Base-by-base conservation (phyloP, 1,139 yeast genomes). In the Kodamaea alishanica region DNA sequence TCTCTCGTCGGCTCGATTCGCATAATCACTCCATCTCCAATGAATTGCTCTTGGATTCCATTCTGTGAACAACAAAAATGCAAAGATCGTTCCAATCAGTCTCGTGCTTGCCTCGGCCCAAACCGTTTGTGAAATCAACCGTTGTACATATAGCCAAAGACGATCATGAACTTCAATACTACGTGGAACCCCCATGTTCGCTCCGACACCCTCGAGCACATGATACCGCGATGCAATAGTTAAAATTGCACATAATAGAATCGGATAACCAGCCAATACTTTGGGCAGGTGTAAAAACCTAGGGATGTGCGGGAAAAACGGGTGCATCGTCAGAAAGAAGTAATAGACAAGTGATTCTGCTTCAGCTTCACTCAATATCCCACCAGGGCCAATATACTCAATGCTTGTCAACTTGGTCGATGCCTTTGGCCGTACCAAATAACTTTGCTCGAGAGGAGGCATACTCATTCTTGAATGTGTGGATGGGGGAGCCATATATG, bases 41-140 rank as follows among this genome's bases (percentile, higher is more conserved):
- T 89, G 96, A 45, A 89, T 88, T 5, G 96, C 96, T 39, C 96
- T 67, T 1, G 96, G 96, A 52, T 88, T 88, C 97, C 97, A 89
- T 58, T 89, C 96, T 0, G 96, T 86, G 50, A 89, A 83, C n/a
- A 90, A 64, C 34, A 89, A 63, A 55, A 89, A 87, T 1, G 96
- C 90, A 50, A 84, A 74, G 6, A 88, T 82, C 0, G 96, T 88
- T 1, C 96, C 96, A 6, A 88, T 77, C 0, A 94, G 83, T 46
- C 96, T 67, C 4, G 95, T 84, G 43, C 89, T 81, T 0, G 96
- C 95, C 56, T 87, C 96, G 0, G 95, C 96, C 96, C 96, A 89
- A 5, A 88, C 92, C 0, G 96, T 84, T 56, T 83, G 88, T 2
- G 95, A 84, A 34, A 89, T 82, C 41, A 88, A 67, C 46, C 82